phyloP scores from a whole-genome alignment of 139 green algal species.

The Edaphochlamys debaryana region DNA sequence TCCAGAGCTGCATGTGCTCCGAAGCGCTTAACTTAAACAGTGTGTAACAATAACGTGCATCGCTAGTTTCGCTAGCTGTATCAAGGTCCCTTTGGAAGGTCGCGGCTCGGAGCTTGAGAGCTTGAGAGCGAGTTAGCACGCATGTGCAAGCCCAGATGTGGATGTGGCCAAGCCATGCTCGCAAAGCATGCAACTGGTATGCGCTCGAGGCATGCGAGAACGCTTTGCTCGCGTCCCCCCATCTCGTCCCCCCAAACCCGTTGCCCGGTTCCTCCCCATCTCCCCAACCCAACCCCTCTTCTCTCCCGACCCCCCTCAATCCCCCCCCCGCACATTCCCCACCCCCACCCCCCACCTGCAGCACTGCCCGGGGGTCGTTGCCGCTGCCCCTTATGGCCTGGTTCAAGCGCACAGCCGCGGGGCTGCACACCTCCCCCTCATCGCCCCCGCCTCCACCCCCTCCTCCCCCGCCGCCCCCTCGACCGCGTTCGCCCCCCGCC shows the following conservation, averaged over 20 bases:
- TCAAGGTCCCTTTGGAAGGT: too few relatives aligned
- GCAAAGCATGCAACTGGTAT: neutral
- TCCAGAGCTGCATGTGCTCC: too few relatives aligned
- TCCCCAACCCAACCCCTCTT: neutral
- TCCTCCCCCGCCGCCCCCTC: neutral
- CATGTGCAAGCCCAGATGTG: too few relatives aligned
- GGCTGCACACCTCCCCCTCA: neutral
- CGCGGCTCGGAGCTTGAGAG: too few relatives aligned
- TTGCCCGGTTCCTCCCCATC: too few relatives aligned
- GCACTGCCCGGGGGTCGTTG: neutral
- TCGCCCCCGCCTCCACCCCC: neutral
- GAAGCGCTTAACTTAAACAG: too few relatives aligned
- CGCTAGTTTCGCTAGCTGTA: too few relatives aligned
- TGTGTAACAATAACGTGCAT: too few relatives aligned
- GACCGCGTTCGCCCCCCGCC: neutral
- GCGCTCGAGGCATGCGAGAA: neutral
- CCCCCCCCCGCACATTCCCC: neutral
- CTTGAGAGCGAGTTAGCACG: too few relatives aligned
- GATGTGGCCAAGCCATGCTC: too few relatives aligned
- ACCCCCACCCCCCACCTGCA: neutral
- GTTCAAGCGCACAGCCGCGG: constrained; percentile 5
- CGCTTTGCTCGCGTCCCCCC: too few relatives aligned
- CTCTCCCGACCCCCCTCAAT: neutral
- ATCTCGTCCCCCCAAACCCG: too few relatives aligned
- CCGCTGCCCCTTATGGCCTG: neutral